Evolutionary conservation across 2,329 filamentous ascomycete species (phyloP), one percentile per base, ranked within the genome.

Genomic region (Cordyceps cicadae): DNA sequence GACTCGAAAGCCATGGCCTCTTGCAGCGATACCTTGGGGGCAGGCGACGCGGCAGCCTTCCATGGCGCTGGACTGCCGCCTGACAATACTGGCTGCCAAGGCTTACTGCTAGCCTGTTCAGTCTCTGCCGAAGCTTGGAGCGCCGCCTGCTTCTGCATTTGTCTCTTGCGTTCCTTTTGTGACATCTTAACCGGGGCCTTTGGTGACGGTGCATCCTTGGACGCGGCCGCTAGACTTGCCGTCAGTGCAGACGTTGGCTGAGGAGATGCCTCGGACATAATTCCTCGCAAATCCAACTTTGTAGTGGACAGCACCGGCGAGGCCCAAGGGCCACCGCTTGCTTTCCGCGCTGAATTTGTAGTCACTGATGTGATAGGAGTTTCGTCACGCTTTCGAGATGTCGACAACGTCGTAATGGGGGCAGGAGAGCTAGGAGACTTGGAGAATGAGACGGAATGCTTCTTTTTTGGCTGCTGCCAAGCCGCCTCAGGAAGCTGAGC

Each of bases 161-260:
- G 84, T 69, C 84, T 89, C 75, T 96, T 97, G 24, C 92, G 86
- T 71, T 97, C 92, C 69, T 94, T 96, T 67, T 97, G 94, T 0
- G 92, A 96, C 66, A 96, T 74, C 70, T 90, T 96, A 0, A 74
- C 70, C 17, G 76, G 75, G 0, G 76, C 67, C 45, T 68, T 72
- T 68, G 58, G 54, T 62, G 69, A 59, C 60, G 67, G 24, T n/a
- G 71, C 62, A 19, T 79, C 75, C 58, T 74, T 79, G 8, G 65
- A 70, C 52, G 72, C 80, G 7, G 39, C 79, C 1, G 79, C 80
- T 5, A 86, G 68, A 5, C 79, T 80, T 4, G 79, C 77, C 3
- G 83, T 83, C 3, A 86, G 70, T 1, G 78, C 80, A 4, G 82
- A 85, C 17, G 75, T 75, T 1, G 78, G 84, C 21, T 75, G 74